Evolutionary conservation across 306 rosid genomes (phyloP), one percentile per base, ranked within the genome.

Genomic region (Cicer pinnatifidum): DNA sequence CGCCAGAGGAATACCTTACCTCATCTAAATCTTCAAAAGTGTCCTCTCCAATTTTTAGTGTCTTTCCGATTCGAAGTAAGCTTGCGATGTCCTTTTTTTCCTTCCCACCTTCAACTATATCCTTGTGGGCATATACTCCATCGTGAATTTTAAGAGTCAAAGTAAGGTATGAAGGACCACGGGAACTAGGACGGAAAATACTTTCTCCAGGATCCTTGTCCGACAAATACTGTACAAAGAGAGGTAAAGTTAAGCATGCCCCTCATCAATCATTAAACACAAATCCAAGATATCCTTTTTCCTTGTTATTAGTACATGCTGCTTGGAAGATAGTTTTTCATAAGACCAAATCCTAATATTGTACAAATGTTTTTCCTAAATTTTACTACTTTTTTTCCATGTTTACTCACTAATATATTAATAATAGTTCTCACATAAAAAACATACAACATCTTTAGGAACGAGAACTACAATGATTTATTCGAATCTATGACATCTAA

Each of bases 191-290:
- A 64, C 99, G 91, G 53, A 94, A 84, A 50, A 94, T 88, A 80
- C 97, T 94, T 87, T 94, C 99, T 19, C 99, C 99, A 69, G 96
- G 90, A 84, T 91, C 97, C 87, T 91, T 94, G 82, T 94, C 96
- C 19, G 89, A 87, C 86, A 94, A 91, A 78, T 87, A 86, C 99
- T 94, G 96, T 51, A 68, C 35, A 51, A 53, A 50, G 69, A 43
- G 45, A 72, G 50, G 73, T 9, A 35, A 35, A n/a, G 76, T 6
- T 44, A 70, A 75, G 62, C 16, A 71, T 35, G 17, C 28, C 73
- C 56, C 46, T 20, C 6, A 69, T 38, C 44, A 74, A 40, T 44
- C 37, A 58, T 38, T 35, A 56, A 17, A 71, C 17, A 35, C n/a
- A 69, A 58, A 13, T 51, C 17, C 6, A 6, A 81, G 9, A 11